Evolutionary conservation across 192 early-diverging fungal species (phyloP).

Genomic region (Podila minutissima): DNA sequence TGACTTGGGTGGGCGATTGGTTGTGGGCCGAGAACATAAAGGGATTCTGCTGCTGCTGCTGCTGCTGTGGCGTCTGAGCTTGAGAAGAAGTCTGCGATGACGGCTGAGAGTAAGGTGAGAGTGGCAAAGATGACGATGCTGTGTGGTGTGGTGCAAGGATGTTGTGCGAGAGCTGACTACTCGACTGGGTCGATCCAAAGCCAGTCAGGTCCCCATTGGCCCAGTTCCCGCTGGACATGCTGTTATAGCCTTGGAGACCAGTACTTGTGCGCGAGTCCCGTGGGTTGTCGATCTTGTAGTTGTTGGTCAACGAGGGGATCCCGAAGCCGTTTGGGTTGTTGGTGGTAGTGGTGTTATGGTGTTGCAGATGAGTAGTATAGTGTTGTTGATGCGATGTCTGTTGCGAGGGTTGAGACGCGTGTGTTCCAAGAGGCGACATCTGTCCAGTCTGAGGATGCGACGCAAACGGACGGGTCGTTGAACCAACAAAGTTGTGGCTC

Average conservation of each 20-base stretch:
- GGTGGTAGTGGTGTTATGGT: constrained; percentile 23
- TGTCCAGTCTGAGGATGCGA: no score
- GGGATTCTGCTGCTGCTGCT: constrained; percentile 24
- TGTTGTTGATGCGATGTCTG: no score
- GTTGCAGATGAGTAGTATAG: not conserved
- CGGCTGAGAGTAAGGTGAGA: constrained; percentile 24
- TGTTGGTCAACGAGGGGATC: not conserved
- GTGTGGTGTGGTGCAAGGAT: no score
- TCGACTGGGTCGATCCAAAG: constrained; percentile 27
- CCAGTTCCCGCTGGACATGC: constrained; percentile 30
- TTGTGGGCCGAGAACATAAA: constrained; percentile 25
- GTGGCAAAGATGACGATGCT: constrained; percentile 18
- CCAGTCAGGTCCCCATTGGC: constrained; percentile 20
- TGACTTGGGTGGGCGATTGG: constrained; percentile 25
- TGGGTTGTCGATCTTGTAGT: constrained; percentile 41
- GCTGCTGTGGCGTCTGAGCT: constrained; percentile 4
- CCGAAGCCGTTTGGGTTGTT: constrained; percentile 17
- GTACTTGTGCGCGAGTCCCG: constrained; percentile 25
- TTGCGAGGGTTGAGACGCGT: no score
- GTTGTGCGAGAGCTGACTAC: constrained; percentile 30
- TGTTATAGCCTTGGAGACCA: constrained; percentile 28
- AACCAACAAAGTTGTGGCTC: no score
- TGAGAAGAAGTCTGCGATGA: constrained; percentile 10
- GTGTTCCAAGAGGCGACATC: no score
- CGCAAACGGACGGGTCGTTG: no score